Evolutionary conservation across 768 basidiomycete genomes (phyloP), one percentile per base, ranked within the genome.

Genomic region (Austroboletus festivus): DNA sequence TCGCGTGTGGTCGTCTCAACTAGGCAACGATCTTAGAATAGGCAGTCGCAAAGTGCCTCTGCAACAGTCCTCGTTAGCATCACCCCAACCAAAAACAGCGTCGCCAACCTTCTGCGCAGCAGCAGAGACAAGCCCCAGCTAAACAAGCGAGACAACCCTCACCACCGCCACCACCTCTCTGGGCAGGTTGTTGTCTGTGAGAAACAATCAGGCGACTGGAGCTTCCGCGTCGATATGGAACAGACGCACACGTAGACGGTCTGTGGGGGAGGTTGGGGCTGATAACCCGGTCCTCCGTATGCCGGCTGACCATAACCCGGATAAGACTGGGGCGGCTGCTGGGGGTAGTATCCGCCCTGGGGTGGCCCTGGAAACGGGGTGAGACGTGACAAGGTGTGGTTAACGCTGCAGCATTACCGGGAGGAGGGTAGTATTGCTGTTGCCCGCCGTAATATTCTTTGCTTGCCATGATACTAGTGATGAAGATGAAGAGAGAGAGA

Each of bases 321-420:
- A 63, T 89, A 86, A 0, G 83, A 71, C 57, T 85, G 82, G 53
- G 78, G 83, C 12, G 87, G 89, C 69, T 84, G 82, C 73, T 88
- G 73, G 19, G 76, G 85, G 56, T 87, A 86, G 63, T 87, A 86
- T 30, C 81, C 81, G 37, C 82, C 84, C 56, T 83, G 81, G n/a
- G 72, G 79, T n/a, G 61, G 58, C 0, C 60, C 60, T 61, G 80
- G 78, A 37, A 75, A 72, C 26, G 76, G 75, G 78, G 61, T 48
- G 40, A 59, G 42, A 15, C 9, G 23, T 6, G 28, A 12, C 28
- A 28, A 5, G 28, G 12, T 28, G 21, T 20, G 26, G 15, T 31
- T 2, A 4, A 1, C 20, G 65, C 74, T 13, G 15, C n/a, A n/a
- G n/a, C n/a, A n/a, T n/a, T n/a, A 78, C 80, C 80, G 10, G 78